Percentiles rank a stretch among this genome's conserved stretches.
phyloP scores from a whole-genome alignment of 345 rosid genomes.

The Eucalyptus pauciflora region DNA sequence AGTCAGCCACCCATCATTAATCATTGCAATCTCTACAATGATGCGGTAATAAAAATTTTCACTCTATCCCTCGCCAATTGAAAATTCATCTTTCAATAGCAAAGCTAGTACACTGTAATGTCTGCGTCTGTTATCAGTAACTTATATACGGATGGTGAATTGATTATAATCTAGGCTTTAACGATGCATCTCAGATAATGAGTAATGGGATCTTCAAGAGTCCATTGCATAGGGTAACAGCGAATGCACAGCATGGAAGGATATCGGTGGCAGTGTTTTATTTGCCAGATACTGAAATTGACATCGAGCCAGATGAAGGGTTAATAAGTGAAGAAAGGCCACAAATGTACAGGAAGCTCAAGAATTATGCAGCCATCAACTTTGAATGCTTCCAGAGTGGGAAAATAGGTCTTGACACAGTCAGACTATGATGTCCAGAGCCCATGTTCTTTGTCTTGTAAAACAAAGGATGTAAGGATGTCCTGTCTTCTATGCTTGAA shows the following conservation, averaged over 20 bases:
- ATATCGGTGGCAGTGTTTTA: constrained; percentile 8
- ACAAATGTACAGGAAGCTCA: constrained; percentile 11
- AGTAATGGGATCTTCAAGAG: constrained; percentile 29
- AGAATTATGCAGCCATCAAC: constrained; percentile 11
- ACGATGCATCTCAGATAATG: constrained; percentile 2
- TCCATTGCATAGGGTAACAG: constrained; percentile 12
- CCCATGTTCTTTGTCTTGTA: neutral
- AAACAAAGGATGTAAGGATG: rapidly evolving
- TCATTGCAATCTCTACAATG: neutral
- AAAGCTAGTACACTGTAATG: neutral
- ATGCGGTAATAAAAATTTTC: neutral
- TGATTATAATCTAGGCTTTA: neutral
- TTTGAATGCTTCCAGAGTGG: constrained; percentile 15
- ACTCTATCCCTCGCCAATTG: neutral
- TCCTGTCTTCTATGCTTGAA: neutral
- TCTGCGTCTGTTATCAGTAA: neutral
- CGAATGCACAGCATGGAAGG: constrained; percentile 13
- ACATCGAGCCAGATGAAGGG: neutral
- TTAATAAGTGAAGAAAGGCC: constrained; percentile 7
- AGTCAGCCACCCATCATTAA: neutral
- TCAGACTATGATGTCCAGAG: neutral
- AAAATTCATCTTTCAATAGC: no score
- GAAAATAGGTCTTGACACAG: constrained; percentile 5
- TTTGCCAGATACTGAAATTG: neutral
- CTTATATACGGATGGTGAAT: neutral